Base-by-base conservation (phyloP, 768 basidiomycete species). In the Neoboletus subvelutipes region DNA sequence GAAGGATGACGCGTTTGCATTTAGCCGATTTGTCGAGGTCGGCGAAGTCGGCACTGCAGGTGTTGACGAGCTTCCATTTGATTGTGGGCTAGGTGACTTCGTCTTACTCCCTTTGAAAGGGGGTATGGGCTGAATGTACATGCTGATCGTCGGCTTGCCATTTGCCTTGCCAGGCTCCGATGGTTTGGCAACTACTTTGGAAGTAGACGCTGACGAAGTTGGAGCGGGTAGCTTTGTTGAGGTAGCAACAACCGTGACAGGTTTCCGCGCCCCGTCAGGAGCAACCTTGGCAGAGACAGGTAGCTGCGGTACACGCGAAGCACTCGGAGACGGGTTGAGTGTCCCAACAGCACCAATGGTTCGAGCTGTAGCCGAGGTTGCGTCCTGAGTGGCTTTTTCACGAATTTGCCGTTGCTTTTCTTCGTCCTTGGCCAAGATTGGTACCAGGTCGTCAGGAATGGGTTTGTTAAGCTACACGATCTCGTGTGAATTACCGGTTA, bases 371-470 rank as follows among this genome's bases (percentile, higher is more conserved):
- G 76, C 41, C 1, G 90, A 86, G 22, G 79, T 62, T 3, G 91
- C 88, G 59, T 93, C 91, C 49, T 80, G 76, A 43, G 71, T 75
- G 18, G 90, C 83, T 71, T 89, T 94, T 72, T 91, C 91, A 56
- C 80, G 80, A 71, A 97, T 95, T 48, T 77, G 80, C 58, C 84
- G 83, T 66, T 95, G 92, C 75, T 92, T 96, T 51, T 89, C 88
- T 71, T 92, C 92, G 66, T 96, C 92, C 75, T 97, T 98, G 41
- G 96, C 88, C 24, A 98, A 76, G 67, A 98, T 94, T 4, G 90
- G 82, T 18, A 98, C 88, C 50, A 98, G 82, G 68, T 98, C 96
- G 29, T 93, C 91, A 15, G 96, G 95, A 61, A 98, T 94, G 18
- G 92, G 93, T 70, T 94, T 90, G 70, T 95, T 96, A 49, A 96